Conservation (phyloP, 495 filamentous ascomycete genomes). For the Parathielavia hyrcaniae region DNA sequence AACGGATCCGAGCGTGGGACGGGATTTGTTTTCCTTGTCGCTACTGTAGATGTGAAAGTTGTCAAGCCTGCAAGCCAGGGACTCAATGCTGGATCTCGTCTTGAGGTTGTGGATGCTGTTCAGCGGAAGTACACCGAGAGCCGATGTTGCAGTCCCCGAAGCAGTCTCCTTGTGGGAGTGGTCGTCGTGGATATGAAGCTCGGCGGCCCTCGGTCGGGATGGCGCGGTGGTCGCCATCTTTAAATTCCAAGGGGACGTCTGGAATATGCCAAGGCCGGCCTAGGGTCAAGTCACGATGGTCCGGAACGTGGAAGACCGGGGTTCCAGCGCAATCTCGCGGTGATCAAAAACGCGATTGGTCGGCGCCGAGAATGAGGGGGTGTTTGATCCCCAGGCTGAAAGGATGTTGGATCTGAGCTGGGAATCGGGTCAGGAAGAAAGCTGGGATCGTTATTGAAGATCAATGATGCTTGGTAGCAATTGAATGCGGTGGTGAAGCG, state of each 20-base stretch:
- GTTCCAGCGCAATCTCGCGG: slow-evolving; percentile 32
- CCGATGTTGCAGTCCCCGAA: slow-evolving; percentile 13
- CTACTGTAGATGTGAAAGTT: slow-evolving; percentile 28
- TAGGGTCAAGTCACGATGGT: slow-evolving; percentile 11
- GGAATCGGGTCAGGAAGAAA: slow-evolving; percentile 27
- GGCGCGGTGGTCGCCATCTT: slow-evolving; percentile 26
- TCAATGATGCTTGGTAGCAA: slow-evolving; percentile 32
- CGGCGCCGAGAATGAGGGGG: slow-evolving; percentile 11
- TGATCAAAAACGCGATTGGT: slow-evolving; percentile 28
- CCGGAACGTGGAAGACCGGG: slow-evolving; percentile 17
- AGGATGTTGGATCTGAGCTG: slow-evolving; percentile 6
- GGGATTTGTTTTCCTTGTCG: slow-evolving; percentile 24
- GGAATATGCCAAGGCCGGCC: slow-evolving; percentile 24
- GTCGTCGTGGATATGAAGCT: slow-evolving; percentile 24
- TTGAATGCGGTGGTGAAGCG: slow-evolving; percentile 17
- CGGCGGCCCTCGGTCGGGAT: slow-evolving; percentile 17
- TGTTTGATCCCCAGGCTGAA: slow-evolving; percentile 26
- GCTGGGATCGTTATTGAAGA: slow-evolving; percentile 21
- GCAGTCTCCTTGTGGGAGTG: neutral
- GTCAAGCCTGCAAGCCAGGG: slow-evolving; percentile 27
- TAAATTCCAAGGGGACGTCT: slow-evolving; percentile 17
- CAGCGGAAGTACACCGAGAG: slow-evolving; percentile 33
- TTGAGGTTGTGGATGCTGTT: slow-evolving; percentile 31
- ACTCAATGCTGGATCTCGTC: slow-evolving; percentile 25
- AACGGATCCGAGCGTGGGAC: neutral